phyloP scores from a whole-genome alignment of 1,284 basidiomycete species.

The Sanghuangporus baumii region DNA sequence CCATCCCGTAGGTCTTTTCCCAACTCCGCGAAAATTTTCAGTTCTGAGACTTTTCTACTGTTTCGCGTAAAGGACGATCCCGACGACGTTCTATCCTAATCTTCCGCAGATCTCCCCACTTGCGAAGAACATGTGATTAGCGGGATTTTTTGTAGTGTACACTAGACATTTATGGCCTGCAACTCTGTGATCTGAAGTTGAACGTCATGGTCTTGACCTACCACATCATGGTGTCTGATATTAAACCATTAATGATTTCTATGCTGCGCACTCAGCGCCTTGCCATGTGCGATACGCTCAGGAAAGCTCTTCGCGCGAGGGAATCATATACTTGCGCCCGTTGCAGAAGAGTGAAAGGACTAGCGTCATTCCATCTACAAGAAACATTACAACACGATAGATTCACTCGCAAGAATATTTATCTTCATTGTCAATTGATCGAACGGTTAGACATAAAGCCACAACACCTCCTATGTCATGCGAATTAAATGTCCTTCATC shows the following conservation, averaged over 20 bases:
- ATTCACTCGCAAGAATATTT: no score
- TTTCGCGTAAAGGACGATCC: conserved; percentile 25
- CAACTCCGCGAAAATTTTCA: not conserved
- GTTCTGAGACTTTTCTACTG: not conserved
- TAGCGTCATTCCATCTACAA: no score
- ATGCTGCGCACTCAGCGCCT: no score
- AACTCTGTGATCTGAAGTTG: not conserved
- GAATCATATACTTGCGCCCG: no score
- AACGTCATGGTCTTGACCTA: not conserved
- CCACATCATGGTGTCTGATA: no score
- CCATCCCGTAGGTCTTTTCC: conserved; percentile 27
- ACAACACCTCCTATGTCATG: conserved; percentile 11
- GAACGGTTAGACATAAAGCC: no score
- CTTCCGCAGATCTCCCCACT: conserved; percentile 19
- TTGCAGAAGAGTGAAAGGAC: no score
- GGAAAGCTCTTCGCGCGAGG: no score
- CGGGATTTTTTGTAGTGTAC: conserved; percentile 14
- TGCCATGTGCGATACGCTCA: no score
- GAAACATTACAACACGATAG: no score
- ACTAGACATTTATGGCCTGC: not conserved
- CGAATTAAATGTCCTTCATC: conserved; percentile 8
- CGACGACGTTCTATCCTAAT: conserved; percentile 28
- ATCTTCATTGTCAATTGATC: no score
- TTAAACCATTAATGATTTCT: no score
- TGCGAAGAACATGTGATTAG: conserved; percentile 21